Evolutionary conservation across 371 early-diverging fungal genomes (phyloP).

Genomic region (Rhizomucor pusillus): DNA sequence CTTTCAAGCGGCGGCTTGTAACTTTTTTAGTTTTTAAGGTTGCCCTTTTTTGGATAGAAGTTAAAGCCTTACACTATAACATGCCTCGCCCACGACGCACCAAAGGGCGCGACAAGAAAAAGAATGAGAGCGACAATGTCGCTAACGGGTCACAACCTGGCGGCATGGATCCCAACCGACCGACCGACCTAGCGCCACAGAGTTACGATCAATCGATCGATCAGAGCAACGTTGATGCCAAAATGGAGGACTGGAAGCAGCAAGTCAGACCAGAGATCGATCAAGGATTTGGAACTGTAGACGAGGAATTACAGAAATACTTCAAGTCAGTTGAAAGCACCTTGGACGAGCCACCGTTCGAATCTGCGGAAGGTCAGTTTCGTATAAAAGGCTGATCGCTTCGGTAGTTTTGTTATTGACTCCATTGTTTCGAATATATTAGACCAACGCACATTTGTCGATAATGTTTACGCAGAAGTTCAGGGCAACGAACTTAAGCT

Average conservation of each 20-base stretch:
- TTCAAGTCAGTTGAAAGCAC: slow-evolving; percentile 74
- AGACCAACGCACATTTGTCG: slow-evolving; percentile 73
- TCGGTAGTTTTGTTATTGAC: background rate
- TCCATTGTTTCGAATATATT: background rate
- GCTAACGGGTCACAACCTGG: background rate
- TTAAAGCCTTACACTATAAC: background rate
- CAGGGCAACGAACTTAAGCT: slow-evolving; percentile 73
- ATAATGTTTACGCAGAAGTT: slow-evolving; percentile 76
- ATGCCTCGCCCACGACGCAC: slow-evolving; percentile 8
- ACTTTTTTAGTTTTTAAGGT: slow-evolving; percentile 4
- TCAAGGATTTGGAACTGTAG: slow-evolving; percentile 54
- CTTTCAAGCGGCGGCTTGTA: no score
- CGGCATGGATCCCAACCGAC: background rate
- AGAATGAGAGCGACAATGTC: slow-evolving; percentile 2
- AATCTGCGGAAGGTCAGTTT: slow-evolving; percentile 62
- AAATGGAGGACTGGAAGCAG: slow-evolving; percentile 1
- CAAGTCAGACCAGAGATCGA: background rate
- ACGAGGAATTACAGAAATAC: slow-evolving; percentile 68
- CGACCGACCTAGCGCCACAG: background rate
- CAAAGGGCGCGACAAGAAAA: slow-evolving; percentile 6
- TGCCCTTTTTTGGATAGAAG: no score
- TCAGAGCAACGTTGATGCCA: background rate
- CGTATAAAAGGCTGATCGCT: slow-evolving; percentile 1
- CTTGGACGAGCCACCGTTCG: slow-evolving; percentile 67
- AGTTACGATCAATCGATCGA: no score